A percentile compares a stretch with the other conserved stretches of the same genome.
Evolutionary conservation across 2,329 filamentous ascomycete genomes (phyloP).

Genomic region (Gaeumannomyces tritici): DNA sequence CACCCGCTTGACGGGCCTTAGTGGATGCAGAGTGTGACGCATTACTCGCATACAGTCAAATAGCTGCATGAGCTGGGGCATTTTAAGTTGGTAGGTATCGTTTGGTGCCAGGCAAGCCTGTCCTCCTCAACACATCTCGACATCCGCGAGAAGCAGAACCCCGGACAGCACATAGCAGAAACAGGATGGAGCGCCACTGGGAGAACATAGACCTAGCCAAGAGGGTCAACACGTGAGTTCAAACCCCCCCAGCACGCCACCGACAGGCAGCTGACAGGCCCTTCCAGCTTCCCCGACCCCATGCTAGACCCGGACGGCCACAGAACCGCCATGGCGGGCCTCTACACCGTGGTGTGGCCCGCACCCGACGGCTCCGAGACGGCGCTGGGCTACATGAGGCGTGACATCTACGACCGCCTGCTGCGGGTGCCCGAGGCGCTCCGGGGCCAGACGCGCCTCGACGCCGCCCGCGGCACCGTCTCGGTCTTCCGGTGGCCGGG

Average conservation of each 20-base stretch:
- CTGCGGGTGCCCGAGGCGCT: conserved; percentile 34
- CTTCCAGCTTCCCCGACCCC: conserved; percentile 65
- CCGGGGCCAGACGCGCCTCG: conserved; percentile 49
- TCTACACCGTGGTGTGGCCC: conserved; percentile 59
- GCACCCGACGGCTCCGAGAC: conserved; percentile 47
- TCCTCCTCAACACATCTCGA: too few species aligned
- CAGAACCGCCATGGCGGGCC: conserved; percentile 42
- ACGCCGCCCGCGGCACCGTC: conserved; percentile 51
- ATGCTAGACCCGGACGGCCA: conserved; percentile 48
- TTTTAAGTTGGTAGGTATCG: too few species aligned
- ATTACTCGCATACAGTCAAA: too few species aligned
- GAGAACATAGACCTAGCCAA: conserved; percentile 15
- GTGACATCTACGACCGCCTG: conserved; percentile 39
- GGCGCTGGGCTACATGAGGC: conserved; percentile 53
- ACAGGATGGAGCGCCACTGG: background rate
- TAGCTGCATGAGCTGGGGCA: too few species aligned
- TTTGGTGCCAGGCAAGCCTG: too few species aligned
- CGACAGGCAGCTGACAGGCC: conserved; percentile 1
- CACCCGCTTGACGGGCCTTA: too few species aligned
- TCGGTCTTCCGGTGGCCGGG: conserved; percentile 41
- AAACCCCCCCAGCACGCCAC: background rate
- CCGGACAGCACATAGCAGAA: too few species aligned
- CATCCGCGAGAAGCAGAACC: too few species aligned
- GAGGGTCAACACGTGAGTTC: conserved; percentile 14
- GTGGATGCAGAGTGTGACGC: too few species aligned